Percentiles rank a stretch among this genome's conserved stretches.
These are phyloP conservation scores for Cucumis cinereus DNA, from an alignment of 306 rosid species.

Conservation along the genomic window DNA sequence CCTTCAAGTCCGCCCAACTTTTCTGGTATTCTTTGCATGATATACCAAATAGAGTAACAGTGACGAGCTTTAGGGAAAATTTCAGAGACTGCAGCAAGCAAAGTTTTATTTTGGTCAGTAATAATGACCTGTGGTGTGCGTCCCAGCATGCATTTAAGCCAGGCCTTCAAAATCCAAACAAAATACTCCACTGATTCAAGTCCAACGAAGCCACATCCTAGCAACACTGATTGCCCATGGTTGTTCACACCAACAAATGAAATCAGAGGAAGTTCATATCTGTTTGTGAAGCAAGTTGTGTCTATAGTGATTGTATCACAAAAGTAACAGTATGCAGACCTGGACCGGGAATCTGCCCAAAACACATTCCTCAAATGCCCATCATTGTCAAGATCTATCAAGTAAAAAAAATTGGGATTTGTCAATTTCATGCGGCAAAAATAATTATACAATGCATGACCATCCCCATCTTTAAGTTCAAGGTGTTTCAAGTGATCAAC, in stretches of 20 bases:
- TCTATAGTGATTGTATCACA: slow-evolving; percentile 47
- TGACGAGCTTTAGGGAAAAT: slow-evolving; percentile 54
- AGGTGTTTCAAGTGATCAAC: slow-evolving; percentile 41
- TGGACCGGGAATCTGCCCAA: slow-evolving; percentile 72
- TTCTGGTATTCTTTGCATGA: slow-evolving; percentile 58
- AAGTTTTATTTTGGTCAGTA: slow-evolving; percentile 49
- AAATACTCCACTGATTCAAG: slow-evolving; percentile 47
- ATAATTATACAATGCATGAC: slow-evolving; percentile 54
- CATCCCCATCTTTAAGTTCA: slow-evolving; percentile 72
- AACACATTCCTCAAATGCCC: slow-evolving; percentile 60
- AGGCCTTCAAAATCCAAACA: slow-evolving; percentile 54
- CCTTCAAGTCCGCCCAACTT: slow-evolving; percentile 76
- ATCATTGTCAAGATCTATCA: slow-evolving; percentile 52
- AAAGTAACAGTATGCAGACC: slow-evolving; percentile 45
- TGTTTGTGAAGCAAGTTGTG: slow-evolving; percentile 62
- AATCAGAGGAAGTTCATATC: slow-evolving; percentile 58
- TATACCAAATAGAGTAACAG: slow-evolving; percentile 51
- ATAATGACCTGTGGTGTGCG: slow-evolving; percentile 40
- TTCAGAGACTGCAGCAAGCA: slow-evolving; percentile 48
- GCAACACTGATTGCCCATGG: slow-evolving; percentile 54
- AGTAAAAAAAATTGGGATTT: slow-evolving; percentile 54
- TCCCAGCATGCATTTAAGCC: slow-evolving; percentile 65
- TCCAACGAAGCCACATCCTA: slow-evolving; percentile 73
- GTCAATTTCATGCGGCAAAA: slow-evolving; percentile 70
- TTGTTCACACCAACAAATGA: slow-evolving; percentile 57